A percentile compares a stretch with the other conserved stretches of the same genome.
phyloP scores from a whole-genome alignment of 768 basidiomycete genomes.

The Leccinum barrowsii region DNA sequence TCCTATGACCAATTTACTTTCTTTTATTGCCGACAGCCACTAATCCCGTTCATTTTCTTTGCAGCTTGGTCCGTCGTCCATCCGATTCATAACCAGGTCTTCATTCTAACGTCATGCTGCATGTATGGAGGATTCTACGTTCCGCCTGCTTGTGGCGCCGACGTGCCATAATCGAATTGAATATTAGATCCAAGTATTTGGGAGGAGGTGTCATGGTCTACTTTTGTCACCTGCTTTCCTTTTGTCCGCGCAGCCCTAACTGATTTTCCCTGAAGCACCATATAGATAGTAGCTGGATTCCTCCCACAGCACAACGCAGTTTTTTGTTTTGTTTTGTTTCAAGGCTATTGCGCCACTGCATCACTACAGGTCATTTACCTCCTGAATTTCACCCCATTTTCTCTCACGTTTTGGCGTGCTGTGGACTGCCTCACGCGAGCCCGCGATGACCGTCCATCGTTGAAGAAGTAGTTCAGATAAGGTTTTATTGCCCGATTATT shows the following conservation, averaged over 20 bases:
- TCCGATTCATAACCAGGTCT: slow-evolving; percentile 1
- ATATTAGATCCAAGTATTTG: background rate
- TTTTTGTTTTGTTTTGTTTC: background rate
- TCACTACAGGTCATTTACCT: background rate
- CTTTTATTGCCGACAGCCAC: background rate
- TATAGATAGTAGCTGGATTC: background rate
- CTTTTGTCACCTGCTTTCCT: background rate
- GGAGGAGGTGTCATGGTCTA: background rate
- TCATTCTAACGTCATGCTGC: slow-evolving; percentile 9
- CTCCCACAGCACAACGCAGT: slow-evolving; percentile 11
- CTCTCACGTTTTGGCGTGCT: slow-evolving; percentile 20
- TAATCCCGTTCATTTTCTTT: background rate
- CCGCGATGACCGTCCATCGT: slow-evolving; percentile 14
- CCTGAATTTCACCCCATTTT: slow-evolving; percentile 8
- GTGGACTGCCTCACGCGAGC: slow-evolving; percentile 9
- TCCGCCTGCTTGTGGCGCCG: slow-evolving; percentile 2
- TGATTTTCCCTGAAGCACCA: background rate
- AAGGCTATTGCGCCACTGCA: background rate
- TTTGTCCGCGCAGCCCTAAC: background rate
- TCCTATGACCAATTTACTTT: slow-evolving; percentile 1
- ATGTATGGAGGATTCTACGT: slow-evolving; percentile 2
- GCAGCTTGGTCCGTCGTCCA: background rate
- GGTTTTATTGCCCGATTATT: slow-evolving; percentile 19
- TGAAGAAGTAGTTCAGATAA: slow-evolving; percentile 15
- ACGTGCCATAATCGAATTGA: slow-evolving; percentile 4